phyloP scores from a whole-genome alignment of 495 filamentous ascomycete genomes.

The Neurospora sp. region DNA sequence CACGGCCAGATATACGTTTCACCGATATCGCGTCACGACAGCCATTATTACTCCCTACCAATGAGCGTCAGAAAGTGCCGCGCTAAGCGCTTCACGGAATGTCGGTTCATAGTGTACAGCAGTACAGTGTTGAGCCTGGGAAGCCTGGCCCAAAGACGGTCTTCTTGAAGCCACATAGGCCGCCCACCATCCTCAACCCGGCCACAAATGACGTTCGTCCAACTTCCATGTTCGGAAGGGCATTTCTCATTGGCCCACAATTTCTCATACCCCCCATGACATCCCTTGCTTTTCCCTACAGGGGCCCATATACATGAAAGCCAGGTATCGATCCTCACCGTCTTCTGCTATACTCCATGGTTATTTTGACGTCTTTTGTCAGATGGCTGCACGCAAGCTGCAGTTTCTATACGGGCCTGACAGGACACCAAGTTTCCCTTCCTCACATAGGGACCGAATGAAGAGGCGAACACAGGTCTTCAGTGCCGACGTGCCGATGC shows the following conservation, averaged over 20 bases:
- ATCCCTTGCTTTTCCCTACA: not conserved
- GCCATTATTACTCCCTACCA: not conserved
- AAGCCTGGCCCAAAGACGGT: not conserved
- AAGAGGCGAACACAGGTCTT: not conserved
- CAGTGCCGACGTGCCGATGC: not conserved
- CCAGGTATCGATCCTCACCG: not conserved
- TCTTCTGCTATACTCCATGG: not conserved
- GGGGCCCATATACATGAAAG: not conserved
- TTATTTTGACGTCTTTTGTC: not conserved
- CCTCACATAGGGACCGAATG: not conserved
- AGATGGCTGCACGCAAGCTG: conserved; percentile 2
- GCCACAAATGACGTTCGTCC: not conserved
- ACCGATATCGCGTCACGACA: not conserved
- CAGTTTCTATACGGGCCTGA: not conserved
- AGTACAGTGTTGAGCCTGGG: not conserved
- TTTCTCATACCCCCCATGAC: not conserved
- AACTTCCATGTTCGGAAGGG: not conserved
- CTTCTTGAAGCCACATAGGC: not conserved
- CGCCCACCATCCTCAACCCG: not conserved
- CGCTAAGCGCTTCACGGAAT: not conserved
- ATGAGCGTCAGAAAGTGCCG: not conserved
- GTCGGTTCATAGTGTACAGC: not conserved
- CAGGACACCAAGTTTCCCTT: not conserved
- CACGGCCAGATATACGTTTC: not conserved
- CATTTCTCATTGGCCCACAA: not conserved